phyloP scores from a whole-genome alignment of 2,329 filamentous ascomycete species.

The Penicillium italicum region DNA sequence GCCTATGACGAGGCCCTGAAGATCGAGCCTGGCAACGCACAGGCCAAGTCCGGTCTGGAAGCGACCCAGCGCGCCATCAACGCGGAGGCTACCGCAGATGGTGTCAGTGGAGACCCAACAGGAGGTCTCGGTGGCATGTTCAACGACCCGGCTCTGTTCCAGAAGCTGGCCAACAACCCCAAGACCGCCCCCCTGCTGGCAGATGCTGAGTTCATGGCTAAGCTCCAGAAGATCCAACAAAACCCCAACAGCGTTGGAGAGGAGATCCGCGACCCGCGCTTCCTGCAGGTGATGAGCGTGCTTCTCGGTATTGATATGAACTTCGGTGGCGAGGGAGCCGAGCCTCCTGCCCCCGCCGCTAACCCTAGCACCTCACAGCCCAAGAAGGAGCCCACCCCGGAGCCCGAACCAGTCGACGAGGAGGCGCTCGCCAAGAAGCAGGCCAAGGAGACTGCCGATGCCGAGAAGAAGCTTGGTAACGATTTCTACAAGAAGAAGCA shows the following conservation, averaged over 20 bases:
- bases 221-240: constrained; percentile 74
- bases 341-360: constrained; percentile 69
- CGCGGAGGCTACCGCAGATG: constrained; percentile 63
- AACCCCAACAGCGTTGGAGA: constrained; percentile 77
- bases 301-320: constrained; percentile 91
- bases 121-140: constrained; percentile 89
- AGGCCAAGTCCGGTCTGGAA: constrained; percentile 82
- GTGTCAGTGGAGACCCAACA: constrained; percentile 60
- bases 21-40: constrained; percentile 84
- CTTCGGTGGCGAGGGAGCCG: constrained; percentile 53
- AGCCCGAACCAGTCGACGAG: constrained; percentile 71
- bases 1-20: constrained; percentile 95
- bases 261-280: constrained; percentile 82
- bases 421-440: constrained; percentile 80
- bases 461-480: constrained; percentile 90
- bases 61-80: constrained; percentile 87
- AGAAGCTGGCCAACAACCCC: constrained; percentile 89
- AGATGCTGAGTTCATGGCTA: constrained; percentile 84
- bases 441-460: constrained; percentile 87
- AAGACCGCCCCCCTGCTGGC: constrained; percentile 81
- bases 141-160: constrained; percentile 81
- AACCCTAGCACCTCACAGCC: constrained; percentile 46
- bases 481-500: constrained; percentile 98
- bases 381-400: constrained; percentile 58
- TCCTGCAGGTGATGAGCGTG: constrained; percentile 91